These are phyloP conservation scores for Hymenoscyphus linearis DNA, from an alignment of 2,329 filamentous ascomycete species.

Conservation along the genomic window DNA sequence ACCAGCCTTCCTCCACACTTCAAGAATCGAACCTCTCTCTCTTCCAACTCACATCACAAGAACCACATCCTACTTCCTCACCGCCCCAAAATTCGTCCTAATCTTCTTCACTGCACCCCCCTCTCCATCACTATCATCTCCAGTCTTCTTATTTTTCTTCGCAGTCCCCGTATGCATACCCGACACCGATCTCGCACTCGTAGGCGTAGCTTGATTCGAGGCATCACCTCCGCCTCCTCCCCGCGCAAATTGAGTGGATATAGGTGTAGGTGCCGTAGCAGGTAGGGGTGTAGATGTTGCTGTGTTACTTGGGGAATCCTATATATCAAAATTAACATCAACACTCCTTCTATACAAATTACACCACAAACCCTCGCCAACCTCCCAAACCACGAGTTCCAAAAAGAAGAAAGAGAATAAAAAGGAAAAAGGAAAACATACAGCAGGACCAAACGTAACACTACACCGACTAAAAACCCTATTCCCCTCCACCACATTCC, in stretches of 20 bases:
- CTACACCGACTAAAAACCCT: slow-evolving; percentile 58
- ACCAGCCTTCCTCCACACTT: too few relatives aligned
- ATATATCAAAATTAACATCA: background rate
- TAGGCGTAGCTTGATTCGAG: slow-evolving; percentile 51
- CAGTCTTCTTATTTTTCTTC: slow-evolving; percentile 48
- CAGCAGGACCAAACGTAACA: slow-evolving; percentile 43
- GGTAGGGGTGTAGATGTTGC: slow-evolving; percentile 28
- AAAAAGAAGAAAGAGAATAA: background rate
- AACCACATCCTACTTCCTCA: slow-evolving; percentile 21
- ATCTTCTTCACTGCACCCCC: slow-evolving; percentile 36
- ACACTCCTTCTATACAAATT: background rate
- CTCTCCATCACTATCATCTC: slow-evolving; percentile 54
- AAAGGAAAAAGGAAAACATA: background rate
- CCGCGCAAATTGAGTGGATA: slow-evolving; percentile 49
- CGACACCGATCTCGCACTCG: slow-evolving; percentile 42
- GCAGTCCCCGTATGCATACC: slow-evolving; percentile 30
- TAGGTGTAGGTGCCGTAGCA: slow-evolving; percentile 48
- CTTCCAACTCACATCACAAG: background rate
- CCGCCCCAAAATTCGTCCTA: slow-evolving; percentile 29
- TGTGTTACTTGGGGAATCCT: slow-evolving; percentile 30
- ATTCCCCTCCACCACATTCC: slow-evolving; percentile 61
- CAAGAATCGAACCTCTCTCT: too few relatives aligned
- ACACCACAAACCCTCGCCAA: too few relatives aligned
- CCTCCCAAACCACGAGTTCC: background rate
- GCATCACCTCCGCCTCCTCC: slow-evolving; percentile 35